Percentiles rank a stretch among this genome's conserved stretches.
Evolutionary conservation across 2,329 filamentous ascomycete species (phyloP).

Genomic region (Epichloe brachyelytri): DNA sequence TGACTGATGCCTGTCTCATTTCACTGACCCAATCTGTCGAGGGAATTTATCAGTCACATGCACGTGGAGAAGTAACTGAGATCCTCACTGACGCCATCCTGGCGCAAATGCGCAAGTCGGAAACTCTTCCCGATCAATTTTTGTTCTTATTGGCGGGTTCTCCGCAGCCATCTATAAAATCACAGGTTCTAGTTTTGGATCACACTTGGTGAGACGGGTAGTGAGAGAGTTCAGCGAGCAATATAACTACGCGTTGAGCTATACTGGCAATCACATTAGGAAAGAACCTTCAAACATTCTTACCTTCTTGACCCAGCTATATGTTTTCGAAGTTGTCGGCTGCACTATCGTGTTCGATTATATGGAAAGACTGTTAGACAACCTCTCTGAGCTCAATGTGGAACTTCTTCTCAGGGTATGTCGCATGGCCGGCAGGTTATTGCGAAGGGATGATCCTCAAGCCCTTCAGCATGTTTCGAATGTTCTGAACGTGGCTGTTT

Average conservation of each 20-base stretch:
- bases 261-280: conserved; percentile 26
- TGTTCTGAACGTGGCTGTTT: conserved; percentile 60
- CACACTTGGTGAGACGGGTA: conserved; percentile 67
- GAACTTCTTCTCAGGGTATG: conserved; percentile 79
- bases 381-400: conserved; percentile 74
- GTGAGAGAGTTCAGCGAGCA: conserved; percentile 61
- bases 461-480: conserved; percentile 80
- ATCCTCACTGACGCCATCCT: conserved; percentile 67
- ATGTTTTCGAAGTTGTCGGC: conserved; percentile 81
- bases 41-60: conserved; percentile 67
- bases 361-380: conserved; percentile 60
- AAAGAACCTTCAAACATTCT: conserved; percentile 55
- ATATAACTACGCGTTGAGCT: conserved; percentile 35
- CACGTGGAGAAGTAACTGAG: conserved; percentile 79
- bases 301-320: conserved; percentile 72
- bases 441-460: conserved; percentile 80
- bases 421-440: conserved; percentile 65
- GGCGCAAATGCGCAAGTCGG: conserved; percentile 65
- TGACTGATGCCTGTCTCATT: conserved; percentile 82
- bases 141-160: conserved; percentile 84
- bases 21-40: conserved; percentile 75
- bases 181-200: conserved; percentile 79
- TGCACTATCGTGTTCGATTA: conserved; percentile 84
- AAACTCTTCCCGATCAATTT: conserved; percentile 73
- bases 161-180: conserved; percentile 78